phyloP scores from a whole-genome alignment of 441 rosid genomes.

The Corymbia citriodora region DNA sequence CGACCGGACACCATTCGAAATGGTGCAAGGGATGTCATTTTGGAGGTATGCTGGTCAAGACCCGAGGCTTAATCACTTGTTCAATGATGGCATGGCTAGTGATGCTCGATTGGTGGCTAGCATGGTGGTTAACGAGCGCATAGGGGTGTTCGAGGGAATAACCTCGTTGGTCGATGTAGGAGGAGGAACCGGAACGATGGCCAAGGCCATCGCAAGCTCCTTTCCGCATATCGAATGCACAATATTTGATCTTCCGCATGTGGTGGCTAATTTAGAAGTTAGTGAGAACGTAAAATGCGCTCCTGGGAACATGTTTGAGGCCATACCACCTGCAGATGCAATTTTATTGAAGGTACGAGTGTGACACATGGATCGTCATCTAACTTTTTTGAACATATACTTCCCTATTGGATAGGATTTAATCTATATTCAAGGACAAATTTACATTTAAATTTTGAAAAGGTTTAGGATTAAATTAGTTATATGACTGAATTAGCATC shows the following conservation, averaged over 20 bases:
- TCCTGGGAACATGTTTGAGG: background rate
- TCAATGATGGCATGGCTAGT: slow-evolving; percentile 29
- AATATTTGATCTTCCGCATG: background rate
- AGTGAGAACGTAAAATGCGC: background rate
- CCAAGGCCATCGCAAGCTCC: background rate
- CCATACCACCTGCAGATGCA: background rate
- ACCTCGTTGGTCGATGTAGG: slow-evolving; percentile 20
- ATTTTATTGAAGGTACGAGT: background rate
- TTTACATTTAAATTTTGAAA: too few species aligned
- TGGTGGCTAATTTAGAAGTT: background rate
- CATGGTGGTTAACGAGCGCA: slow-evolving; percentile 6
- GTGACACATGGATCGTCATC: background rate
- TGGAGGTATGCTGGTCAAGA: slow-evolving; percentile 16
- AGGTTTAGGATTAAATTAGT: too few species aligned
- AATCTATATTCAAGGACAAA: too few species aligned
- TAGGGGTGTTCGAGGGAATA: slow-evolving; percentile 20
- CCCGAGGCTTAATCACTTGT: background rate
- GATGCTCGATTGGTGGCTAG: slow-evolving; percentile 16
- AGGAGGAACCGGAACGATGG: slow-evolving; percentile 29
- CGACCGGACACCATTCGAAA: background rate
- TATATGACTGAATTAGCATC: too few species aligned
- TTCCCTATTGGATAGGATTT: background rate
- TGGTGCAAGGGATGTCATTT: slow-evolving; percentile 6
- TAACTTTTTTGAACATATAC: background rate
- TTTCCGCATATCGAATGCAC: background rate